Evolutionary conservation across 2,329 filamentous ascomycete genomes (phyloP), one percentile per base, ranked within the genome.

Genomic region (Neonectria ditissima): DNA sequence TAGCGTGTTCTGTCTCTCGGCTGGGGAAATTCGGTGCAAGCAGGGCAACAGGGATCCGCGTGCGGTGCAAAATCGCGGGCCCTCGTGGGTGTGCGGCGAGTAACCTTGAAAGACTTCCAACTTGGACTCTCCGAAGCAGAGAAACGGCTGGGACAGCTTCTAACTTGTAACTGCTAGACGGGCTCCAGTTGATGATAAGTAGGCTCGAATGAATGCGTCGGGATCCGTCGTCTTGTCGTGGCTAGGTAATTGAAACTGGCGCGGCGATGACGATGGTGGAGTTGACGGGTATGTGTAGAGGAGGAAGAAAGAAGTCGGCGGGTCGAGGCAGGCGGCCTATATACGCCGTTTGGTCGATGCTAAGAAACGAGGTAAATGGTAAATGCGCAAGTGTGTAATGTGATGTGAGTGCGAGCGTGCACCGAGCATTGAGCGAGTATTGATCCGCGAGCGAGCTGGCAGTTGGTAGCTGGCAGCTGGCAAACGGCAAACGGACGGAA

Each of bases 1-100:
- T 70, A 72, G 70, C 70, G 70, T 72, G 70, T 70, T 72, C 70
- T 71, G 70, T 69, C 65, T 68, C 68, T 72, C 65, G 64, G 66
- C 66, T 72, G 67, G 59, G 66, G 66, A 66, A 66, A 70, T 69
- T 68, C 66, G 63, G 68, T 68, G 51, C 62, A 60, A 67, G 64
- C 65, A 51, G 64, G 64, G 65, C 70, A 73, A 63, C 70, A 73
- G 69, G 70, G 70, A 73, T 73, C 70, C 69, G 67, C 70, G 69
- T 58, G 62, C 64, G 68, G 58, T 37, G 34, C 34, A 6, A 22
- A 22, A 26, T 16, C n/a, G n/a, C n/a, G n/a, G 26, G 16, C 4
- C 28, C 18, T n/a, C n/a, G n/a, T 45, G 22, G 43, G 59, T 22
- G 59, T 62, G 59, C n/a, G 53, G 43, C 52, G 26, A 62, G 59